These are phyloP conservation scores for Pichia exigua DNA, from an alignment of 805 yeast genomes.

Conservation along the genomic window DNA sequence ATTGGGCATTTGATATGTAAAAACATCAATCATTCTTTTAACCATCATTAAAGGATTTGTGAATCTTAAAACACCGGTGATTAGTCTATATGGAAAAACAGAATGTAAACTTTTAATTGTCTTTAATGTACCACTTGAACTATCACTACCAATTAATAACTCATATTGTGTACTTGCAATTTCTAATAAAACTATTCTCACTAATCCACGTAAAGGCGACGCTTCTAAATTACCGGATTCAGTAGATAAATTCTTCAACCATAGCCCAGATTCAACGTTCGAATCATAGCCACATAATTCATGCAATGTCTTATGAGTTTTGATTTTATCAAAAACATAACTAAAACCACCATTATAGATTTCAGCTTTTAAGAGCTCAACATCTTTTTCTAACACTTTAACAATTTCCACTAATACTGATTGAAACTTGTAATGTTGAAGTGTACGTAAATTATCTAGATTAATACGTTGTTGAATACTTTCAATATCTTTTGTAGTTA, in stretches of 20 bases:
- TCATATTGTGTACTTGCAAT: conserved; percentile 80
- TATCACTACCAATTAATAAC: conserved; percentile 71
- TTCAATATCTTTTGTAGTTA: conserved; percentile 35
- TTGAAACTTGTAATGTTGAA: conserved; percentile 67
- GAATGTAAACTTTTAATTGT: conserved; percentile 67
- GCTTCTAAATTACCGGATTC: conserved; percentile 25
- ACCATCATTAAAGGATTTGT: conserved; percentile 85
- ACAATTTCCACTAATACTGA: conserved; percentile 35
- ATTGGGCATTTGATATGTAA: conserved; percentile 68
- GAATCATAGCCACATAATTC: conserved; percentile 6
- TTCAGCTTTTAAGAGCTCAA: conserved; percentile 35
- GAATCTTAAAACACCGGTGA: conserved; percentile 67
- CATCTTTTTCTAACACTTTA: conserved; percentile 25
- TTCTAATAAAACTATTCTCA: conserved; percentile 79
- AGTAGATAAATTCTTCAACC: neutral
- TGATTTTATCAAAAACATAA: conserved; percentile 59
- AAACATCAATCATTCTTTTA: conserved; percentile 70
- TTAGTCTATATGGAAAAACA: conserved; percentile 70
- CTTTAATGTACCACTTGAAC: conserved; percentile 64
- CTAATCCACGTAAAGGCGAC: conserved; percentile 49
- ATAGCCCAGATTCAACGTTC: neutral
- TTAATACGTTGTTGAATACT: conserved; percentile 55
- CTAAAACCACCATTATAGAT: conserved; percentile 41
- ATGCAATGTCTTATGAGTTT: conserved; percentile 29
- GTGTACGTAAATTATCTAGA: conserved; percentile 49